These are phyloP conservation scores for Apiotrichum gracile DNA, from an alignment of 1,284 basidiomycete species.

Conservation along the genomic window DNA sequence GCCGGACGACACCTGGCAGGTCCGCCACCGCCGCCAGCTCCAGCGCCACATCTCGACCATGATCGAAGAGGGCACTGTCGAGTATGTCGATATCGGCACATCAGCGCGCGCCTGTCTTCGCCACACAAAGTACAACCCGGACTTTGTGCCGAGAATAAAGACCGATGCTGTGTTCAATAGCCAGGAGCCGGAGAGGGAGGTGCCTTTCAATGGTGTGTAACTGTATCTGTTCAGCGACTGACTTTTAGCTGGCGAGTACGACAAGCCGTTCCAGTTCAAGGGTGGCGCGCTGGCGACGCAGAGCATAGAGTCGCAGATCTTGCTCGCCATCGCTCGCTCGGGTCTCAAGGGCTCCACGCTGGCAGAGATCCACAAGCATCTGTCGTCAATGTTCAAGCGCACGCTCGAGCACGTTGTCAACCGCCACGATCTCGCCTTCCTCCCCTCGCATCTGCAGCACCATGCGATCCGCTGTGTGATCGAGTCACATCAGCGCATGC, in stretches of 20 bases:
- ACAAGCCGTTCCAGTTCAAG: conserved; percentile 7
- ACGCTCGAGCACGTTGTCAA: conserved; percentile 31
- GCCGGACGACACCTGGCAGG: conserved; percentile 10
- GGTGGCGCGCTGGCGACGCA: conserved; percentile 11
- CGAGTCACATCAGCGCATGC: conserved; percentile 31
- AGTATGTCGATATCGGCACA: conserved; percentile 31
- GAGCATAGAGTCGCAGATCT: conserved; percentile 27
- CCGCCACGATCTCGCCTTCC: conserved; percentile 21
- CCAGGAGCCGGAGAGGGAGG: neutral
- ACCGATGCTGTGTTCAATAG: neutral
- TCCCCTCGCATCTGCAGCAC: conserved; percentile 28
- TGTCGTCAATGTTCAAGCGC: conserved; percentile 26
- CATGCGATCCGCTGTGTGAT: conserved; percentile 24
- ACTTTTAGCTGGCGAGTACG: conserved; percentile 13
- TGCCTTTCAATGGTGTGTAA: neutral
- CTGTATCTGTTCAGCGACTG: neutral
- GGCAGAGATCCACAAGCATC: conserved; percentile 16
- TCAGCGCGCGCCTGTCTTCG: conserved; percentile 28
- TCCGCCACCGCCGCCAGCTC: conserved; percentile 27
- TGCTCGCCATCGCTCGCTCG: conserved; percentile 16
- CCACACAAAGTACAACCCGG: conserved; percentile 38
- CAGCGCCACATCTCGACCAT: conserved; percentile 26
- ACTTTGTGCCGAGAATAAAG: conserved; percentile 9
- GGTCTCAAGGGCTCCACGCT: conserved; percentile 22
- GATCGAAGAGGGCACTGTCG: conserved; percentile 27